Evolutionary conservation across 2,329 filamentous ascomycete genomes (phyloP), one percentile per base, ranked within the genome.

Genomic region (Zasmidium cellare): DNA sequence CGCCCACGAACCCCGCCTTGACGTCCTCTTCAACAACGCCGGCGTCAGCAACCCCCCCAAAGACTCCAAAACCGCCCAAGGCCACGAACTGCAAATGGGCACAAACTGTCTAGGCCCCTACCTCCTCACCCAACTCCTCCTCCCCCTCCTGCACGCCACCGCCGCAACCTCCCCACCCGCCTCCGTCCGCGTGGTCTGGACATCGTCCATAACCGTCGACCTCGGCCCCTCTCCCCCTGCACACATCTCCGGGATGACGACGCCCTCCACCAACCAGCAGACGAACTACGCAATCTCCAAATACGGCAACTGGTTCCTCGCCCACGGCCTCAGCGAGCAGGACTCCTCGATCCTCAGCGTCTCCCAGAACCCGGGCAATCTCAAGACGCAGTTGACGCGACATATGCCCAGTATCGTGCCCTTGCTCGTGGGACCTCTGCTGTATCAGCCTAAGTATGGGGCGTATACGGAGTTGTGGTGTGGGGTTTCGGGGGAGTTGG

Each of bases 41-140:
- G 25, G 25, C 6, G 25, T 28, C 25, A 28, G 65, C 68, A 16
- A 71, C 14, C 25, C 74, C 3, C 70, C 75, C 1, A 53, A 49
- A 1, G 76, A 74, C 14, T 68, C 67, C 16, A 70, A 71, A 31
- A 67, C 70, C 9, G 52, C 58, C 3, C 71, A 74, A 53, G 63
- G 61, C 55, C 60, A 71, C 60, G 72, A 73, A 48, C 60, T 70
- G 18, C 70, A 71, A 51, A 63, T 73, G 31, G 71, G 67, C 20
- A 73, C 71, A 20, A 74, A 74, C 57, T 65, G 64, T 51, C 66
- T 74, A 12, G 72, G 71, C 1, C 71, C 67, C n/a, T 73, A 59
- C 61, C 63, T 74, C 19, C 67, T 74, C 57, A 71, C 69, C 20
- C 48, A 68, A 20, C 62, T 68, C 41, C 67, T 74, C 16, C 61